Base-by-base conservation (phyloP, 2,329 filamentous ascomycete genomes). In the Microsporum canis region DNA sequence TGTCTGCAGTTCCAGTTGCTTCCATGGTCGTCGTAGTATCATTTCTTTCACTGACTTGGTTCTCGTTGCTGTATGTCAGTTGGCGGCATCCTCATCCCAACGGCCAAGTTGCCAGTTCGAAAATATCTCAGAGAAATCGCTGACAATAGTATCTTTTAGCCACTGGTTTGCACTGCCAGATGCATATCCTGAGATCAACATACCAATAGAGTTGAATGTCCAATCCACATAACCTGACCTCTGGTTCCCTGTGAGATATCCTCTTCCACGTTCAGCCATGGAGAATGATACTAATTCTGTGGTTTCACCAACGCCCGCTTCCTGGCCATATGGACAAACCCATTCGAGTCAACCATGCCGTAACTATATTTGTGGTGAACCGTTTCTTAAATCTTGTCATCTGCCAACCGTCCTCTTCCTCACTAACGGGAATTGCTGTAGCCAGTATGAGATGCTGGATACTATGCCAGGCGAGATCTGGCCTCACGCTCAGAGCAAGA, bases 161-260 rank as follows among this genome's bases (percentile, higher is more conserved):
- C 14, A 5, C 39, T 43, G 39, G 14, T 23, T 14, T 6, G 17
- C 5, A n/a, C 2, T 6, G 4, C 14, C 2, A 5, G 10, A 17
- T 43, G 39, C 10, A n/a, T 43, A n/a, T 5, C 14, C 39, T 1
- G 39, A n/a, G 17, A 43, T 14, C 39, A 43, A 75, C 86, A 75
- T 80, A 91, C 89, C 91, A 99, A 72, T 94, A 64, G 87, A 95
- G 94, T 99, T 99, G 69, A 99, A 99, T 0, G 92, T 96, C 94
- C 94, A 99, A 75, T 97, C 90, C 41, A 86, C 78, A 72, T 97
- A 99, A 5, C 94, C 94, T 23, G 76, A 74, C 94, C 94, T 60
- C 88, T 75, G 31, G 88, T 79, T 57, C 91, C 94, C 74, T 99
- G 86, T 0, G 94, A 94, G 64, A 99, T 91, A 1, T 78, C 76